phyloP scores from a whole-genome alignment of 163 green algal genomes.

The Smithsoniella earleae region DNA sequence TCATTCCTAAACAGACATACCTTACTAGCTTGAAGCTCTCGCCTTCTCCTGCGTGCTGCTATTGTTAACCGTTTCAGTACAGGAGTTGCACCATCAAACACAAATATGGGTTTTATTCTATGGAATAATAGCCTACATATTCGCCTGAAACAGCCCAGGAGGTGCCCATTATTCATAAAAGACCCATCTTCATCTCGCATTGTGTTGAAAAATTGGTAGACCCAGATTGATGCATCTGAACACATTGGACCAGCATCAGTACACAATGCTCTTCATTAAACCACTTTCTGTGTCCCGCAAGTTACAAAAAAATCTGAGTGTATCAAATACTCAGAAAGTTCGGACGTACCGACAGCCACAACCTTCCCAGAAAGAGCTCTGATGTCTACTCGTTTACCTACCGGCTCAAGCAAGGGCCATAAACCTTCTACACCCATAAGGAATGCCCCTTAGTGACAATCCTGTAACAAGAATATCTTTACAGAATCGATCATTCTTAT shows the following conservation, averaged over 20 bases:
- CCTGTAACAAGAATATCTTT: too few species aligned
- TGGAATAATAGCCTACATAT: slow-evolving; percentile 94
- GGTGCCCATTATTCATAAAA: slow-evolving; percentile 82
- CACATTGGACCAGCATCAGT: too few species aligned
- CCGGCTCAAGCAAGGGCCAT: slow-evolving; percentile 84
- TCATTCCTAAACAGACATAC: background rate
- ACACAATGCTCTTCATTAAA: background rate
- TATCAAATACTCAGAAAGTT: too few species aligned
- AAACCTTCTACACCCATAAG: slow-evolving; percentile 85
- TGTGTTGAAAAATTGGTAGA: slow-evolving; percentile 93
- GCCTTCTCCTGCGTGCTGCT: slow-evolving; percentile 49
- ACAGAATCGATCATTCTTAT: too few species aligned
- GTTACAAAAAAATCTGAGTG: too few species aligned
- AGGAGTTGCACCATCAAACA: slow-evolving; percentile 94
- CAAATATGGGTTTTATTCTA: slow-evolving; percentile 84
- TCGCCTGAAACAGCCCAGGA: slow-evolving; percentile 90
- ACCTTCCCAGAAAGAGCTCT: slow-evolving; percentile 71
- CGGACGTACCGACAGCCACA: too few species aligned
- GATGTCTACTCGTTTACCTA: slow-evolving; percentile 72
- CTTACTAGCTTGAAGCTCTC: slow-evolving; percentile 20
- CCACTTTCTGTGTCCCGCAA: too few species aligned
- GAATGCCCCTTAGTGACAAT: too few species aligned
- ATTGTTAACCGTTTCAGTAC: slow-evolving; percentile 84
- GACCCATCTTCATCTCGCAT: slow-evolving; percentile 89
- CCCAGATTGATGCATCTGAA: slow-evolving; percentile 94